Conservation (phyloP, 768 basidiomycete genomes). For the Candolleomyces aberdarensis region DNA sequence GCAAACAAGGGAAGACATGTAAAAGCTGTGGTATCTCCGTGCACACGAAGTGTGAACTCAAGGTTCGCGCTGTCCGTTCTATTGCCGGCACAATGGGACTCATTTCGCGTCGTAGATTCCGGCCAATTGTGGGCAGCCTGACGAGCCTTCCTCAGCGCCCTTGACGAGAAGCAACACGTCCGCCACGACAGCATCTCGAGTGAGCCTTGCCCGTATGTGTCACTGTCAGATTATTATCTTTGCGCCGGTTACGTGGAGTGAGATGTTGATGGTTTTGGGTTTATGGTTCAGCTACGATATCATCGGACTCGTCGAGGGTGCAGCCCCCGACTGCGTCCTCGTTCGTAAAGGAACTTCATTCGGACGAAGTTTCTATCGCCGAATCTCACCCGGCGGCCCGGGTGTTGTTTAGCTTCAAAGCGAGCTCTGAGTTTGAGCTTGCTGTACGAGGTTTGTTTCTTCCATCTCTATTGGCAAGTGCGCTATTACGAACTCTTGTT, state of each 20-base stretch:
- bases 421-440: conserved; percentile 78
- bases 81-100: neutral
- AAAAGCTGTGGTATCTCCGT: conserved; percentile 74
- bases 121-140: conserved; percentile 7
- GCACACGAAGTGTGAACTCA: conserved; percentile 83
- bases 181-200: conserved; percentile 13
- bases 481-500: neutral
- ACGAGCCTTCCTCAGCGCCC: neutral
- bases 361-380: conserved; percentile 31
- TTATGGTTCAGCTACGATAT: too few species aligned
- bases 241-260: too few species aligned
- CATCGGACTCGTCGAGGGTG: too few species aligned
- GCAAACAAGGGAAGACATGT: conserved; percentile 86
- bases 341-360: conserved; percentile 41
- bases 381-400: conserved; percentile 52
- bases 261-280: too few species aligned
- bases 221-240: too few species aligned
- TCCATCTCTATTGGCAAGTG: neutral
- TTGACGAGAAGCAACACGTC: conserved; percentile 3
- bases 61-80: conserved; percentile 45
- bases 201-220: neutral
- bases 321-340: conserved; percentile 50
- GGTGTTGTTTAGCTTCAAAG: conserved; percentile 71
- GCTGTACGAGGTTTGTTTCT: conserved; percentile 49
- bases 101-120: neutral